These are phyloP conservation scores for Linnemannia hyalina DNA, from an alignment of 192 early-diverging fungal genomes.

Conservation along the genomic window DNA sequence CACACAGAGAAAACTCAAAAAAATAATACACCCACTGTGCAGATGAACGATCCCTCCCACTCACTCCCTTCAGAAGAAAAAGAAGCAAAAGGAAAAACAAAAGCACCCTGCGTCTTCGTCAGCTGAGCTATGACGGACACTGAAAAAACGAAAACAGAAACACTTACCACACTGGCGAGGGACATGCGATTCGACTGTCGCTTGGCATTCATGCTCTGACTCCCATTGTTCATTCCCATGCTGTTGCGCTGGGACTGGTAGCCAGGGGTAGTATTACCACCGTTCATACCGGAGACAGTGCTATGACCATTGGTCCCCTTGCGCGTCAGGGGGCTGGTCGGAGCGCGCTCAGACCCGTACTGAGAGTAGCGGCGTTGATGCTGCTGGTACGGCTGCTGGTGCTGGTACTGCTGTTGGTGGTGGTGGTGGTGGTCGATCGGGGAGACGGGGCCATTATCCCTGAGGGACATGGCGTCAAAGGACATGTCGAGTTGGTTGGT, in stretches of 20 bases:
- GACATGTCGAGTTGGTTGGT: slow-evolving; percentile 56
- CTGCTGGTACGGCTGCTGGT: slow-evolving; percentile 24
- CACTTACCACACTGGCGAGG: slow-evolving; percentile 51
- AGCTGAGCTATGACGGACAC: not conserved
- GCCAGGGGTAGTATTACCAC: slow-evolving; percentile 11
- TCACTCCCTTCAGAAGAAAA: not conserved
- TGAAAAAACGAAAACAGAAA: not conserved
- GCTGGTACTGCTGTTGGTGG: slow-evolving; percentile 20
- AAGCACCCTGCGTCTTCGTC: not conserved
- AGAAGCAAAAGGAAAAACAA: not conserved
- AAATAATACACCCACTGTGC: too few species aligned
- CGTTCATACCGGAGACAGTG: not conserved
- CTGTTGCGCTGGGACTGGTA: slow-evolving; percentile 52
- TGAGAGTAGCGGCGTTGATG: slow-evolving; percentile 51
- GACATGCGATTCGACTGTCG: slow-evolving; percentile 50
- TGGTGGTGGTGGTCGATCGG: slow-evolving; percentile 32
- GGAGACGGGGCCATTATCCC: slow-evolving; percentile 47
- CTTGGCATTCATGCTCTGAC: slow-evolving; percentile 36
- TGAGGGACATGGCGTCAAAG: slow-evolving; percentile 51
- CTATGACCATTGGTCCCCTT: slow-evolving; percentile 36
- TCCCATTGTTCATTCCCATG: slow-evolving; percentile 37
- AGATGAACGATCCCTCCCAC: too few species aligned
- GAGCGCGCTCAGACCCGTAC: slow-evolving; percentile 51
- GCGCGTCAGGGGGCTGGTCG: slow-evolving; percentile 41
- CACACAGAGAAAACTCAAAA: too few species aligned